Evolutionary conservation across 495 filamentous ascomycete species (phyloP).

Genomic region (Penicillium tannophilum): DNA sequence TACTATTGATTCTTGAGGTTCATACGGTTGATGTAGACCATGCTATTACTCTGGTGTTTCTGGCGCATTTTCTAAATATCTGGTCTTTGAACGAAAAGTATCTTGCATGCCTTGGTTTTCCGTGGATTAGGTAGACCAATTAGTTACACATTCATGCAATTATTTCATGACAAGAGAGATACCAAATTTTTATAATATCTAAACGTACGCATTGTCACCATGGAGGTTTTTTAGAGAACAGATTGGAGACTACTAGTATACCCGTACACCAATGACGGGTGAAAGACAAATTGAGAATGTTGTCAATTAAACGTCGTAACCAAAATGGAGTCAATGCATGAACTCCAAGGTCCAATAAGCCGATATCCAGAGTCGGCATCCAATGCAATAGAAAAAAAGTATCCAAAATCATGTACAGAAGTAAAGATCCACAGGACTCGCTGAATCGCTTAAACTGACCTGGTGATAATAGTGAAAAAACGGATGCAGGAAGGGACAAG

Average conservation of each 20-base stretch:
- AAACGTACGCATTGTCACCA: neutral
- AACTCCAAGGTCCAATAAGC: neutral
- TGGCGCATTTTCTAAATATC: conserved; percentile 28
- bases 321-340: neutral
- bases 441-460: conserved; percentile 19
- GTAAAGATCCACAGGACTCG: conserved; percentile 20
- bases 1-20: conserved; percentile 22
- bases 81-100: conserved; percentile 34
- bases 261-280: neutral
- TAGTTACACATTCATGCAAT: conserved; percentile 24
- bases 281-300: neutral
- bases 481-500: neutral
- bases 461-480: neutral
- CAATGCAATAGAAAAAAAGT: conserved; percentile 1
- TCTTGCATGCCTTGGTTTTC: conserved; percentile 21
- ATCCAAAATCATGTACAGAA: conserved; percentile 25
- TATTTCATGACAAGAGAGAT: conserved; percentile 12
- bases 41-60: conserved; percentile 30
- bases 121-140: conserved; percentile 26
- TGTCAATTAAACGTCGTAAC: conserved; percentile 6
- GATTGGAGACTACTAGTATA: neutral
- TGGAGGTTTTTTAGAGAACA: neutral
- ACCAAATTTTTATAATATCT: neutral
- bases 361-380: neutral
- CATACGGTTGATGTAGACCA: conserved; percentile 25